These are phyloP conservation scores for Oryza rufipogon DNA, from an alignment of 176 grass and related monocot species.

Conservation along the genomic window DNA sequence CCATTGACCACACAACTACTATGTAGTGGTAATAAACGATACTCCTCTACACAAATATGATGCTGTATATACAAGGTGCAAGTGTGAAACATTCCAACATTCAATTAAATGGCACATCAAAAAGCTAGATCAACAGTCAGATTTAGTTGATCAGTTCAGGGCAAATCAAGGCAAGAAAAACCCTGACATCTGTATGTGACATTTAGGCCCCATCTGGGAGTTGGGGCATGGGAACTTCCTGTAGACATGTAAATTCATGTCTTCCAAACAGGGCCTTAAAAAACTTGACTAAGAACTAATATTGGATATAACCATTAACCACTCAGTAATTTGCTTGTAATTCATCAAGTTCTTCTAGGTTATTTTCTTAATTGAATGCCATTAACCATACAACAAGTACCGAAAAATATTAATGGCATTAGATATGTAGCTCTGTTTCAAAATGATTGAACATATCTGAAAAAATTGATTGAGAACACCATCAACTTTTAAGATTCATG, in stretches of 20 bases:
- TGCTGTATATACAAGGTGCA: no score
- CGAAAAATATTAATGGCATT: constrained; percentile 7
- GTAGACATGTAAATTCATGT: background rate
- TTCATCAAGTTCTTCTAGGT: constrained; percentile 14
- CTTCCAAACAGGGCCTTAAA: background rate
- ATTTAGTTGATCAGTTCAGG: background rate
- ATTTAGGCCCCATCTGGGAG: background rate
- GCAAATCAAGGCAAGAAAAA: constrained; percentile 15
- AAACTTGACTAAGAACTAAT: background rate
- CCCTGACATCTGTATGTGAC: background rate
- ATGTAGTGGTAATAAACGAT: background rate
- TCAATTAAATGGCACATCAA: background rate
- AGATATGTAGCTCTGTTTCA: background rate
- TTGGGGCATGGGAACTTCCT: background rate
- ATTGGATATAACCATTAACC: background rate
- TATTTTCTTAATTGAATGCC: constrained; percentile 11
- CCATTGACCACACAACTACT: background rate
- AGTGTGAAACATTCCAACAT: no score
- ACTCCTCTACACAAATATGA: background rate
- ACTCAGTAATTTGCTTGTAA: background rate
- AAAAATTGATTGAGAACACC: constrained; percentile 10
- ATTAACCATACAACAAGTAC: constrained; percentile 12
- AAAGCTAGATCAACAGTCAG: background rate
- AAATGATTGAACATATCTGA: background rate
- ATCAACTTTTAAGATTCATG: background rate